A percentile compares a stretch with the other conserved stretches of the same genome.
phyloP scores from a whole-genome alignment of 768 basidiomycete species.

The Tricholomella constricta region DNA sequence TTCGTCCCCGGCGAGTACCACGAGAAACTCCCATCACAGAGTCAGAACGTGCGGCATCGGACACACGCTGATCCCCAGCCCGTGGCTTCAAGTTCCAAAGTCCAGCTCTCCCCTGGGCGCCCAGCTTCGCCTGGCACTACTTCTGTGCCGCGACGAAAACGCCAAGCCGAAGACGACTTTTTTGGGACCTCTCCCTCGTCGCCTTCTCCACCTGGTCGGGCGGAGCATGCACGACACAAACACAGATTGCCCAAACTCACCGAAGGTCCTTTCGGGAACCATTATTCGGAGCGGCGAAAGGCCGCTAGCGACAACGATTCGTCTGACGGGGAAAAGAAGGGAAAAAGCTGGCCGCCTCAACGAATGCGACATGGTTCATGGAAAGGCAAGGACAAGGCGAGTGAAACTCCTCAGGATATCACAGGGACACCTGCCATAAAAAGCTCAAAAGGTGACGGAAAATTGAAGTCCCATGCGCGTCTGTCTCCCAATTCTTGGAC shows the following conservation, averaged over 20 bases:
- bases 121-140: neutral
- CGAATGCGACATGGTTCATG: conserved; percentile 6
- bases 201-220: neutral
- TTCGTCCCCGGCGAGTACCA: neutral
- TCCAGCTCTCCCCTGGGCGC: conserved; percentile 7
- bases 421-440: no score
- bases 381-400: conserved; percentile 8
- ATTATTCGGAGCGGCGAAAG: conserved; percentile 19
- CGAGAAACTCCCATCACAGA: neutral
- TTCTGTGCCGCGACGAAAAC: conserved; percentile 2
- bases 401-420: neutral
- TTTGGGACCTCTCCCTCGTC: conserved; percentile 9
- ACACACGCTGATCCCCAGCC: conserved; percentile 6
- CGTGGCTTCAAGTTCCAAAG: conserved; percentile 17
- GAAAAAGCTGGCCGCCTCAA: conserved; percentile 27
- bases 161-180: conserved; percentile 13
- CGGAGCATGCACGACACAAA: neutral
- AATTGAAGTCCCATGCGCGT: neutral
- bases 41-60: neutral
- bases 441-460: no score
- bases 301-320: conserved; percentile 5
- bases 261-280: conserved; percentile 33
- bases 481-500: conserved; percentile 16
- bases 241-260: conserved; percentile 18
- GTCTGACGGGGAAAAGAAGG: conserved; percentile 16